These are phyloP conservation scores for Pythium oligandrum DNA, from an alignment of 352 stramenopile genomes.

Conservation along the genomic window DNA sequence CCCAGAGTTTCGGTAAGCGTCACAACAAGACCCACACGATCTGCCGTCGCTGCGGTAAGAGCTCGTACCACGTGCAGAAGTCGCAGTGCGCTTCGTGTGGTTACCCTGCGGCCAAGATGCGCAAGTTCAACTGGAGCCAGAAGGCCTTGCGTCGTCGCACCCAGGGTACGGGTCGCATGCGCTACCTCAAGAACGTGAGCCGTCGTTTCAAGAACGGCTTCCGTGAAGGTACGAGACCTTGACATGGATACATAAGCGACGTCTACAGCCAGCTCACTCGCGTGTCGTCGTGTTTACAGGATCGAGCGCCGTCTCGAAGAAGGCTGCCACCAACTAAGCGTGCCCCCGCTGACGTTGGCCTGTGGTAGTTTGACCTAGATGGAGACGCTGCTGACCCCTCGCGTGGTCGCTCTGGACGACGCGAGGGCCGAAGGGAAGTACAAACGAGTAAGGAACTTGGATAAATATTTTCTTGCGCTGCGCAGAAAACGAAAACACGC, in stretches of 20 bases:
- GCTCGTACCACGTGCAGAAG: slow-evolving; percentile 99
- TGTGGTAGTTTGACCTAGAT: slow-evolving; percentile 15
- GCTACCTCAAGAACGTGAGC: slow-evolving; percentile 98
- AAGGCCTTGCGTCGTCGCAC: slow-evolving; percentile 98
- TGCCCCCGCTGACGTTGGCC: slow-evolving; percentile 6
- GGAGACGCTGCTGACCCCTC: slow-evolving; percentile 18
- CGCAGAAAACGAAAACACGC: slow-evolving; percentile 7
- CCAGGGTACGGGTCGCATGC: slow-evolving; percentile 96
- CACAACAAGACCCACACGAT: slow-evolving; percentile 99
- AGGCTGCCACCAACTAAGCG: slow-evolving; percentile 87
- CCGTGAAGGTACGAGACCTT: slow-evolving; percentile 79
- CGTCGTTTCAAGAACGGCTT: slow-evolving; percentile 99
- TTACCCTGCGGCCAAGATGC: slow-evolving; percentile 98
- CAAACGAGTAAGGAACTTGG: slow-evolving; percentile 28
- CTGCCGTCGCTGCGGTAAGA: slow-evolving; percentile 98
- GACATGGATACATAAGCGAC: no score
- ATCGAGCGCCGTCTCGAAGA: slow-evolving; percentile 80
- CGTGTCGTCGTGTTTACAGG: neutral
- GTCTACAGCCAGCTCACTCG: no score
- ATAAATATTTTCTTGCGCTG: slow-evolving; percentile 24
- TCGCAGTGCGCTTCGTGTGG: slow-evolving; percentile 97
- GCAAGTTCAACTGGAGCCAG: slow-evolving; percentile 89
- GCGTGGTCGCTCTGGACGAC: slow-evolving; percentile 2
- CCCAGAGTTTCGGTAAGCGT: slow-evolving; percentile 99
- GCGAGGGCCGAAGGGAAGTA: slow-evolving; percentile 14